A percentile compares a stretch with the other conserved stretches of the same genome.
Conservation (phyloP, 2,329 filamentous ascomycete species). For the Xylariaceae sp. region DNA sequence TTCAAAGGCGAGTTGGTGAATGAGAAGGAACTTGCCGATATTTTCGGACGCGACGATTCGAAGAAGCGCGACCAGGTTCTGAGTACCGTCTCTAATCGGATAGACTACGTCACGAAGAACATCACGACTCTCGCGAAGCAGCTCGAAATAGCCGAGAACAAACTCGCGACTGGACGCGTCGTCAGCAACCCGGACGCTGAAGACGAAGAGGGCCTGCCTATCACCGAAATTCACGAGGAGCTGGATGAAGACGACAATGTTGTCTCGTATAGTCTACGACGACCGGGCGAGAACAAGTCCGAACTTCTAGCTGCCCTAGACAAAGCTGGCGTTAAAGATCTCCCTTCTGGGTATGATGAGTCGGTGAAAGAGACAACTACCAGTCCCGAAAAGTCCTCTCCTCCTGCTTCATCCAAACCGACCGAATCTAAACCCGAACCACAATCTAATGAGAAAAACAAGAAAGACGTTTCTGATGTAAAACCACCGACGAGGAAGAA, state of each 20-base stretch:
- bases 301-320: slow-evolving; percentile 67
- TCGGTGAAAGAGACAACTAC: slow-evolving; percentile 14
- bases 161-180: slow-evolving; percentile 58
- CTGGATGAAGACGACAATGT: slow-evolving; percentile 88
- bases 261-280: slow-evolving; percentile 59
- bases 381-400: slow-evolving; percentile 17
- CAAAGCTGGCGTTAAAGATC: slow-evolving; percentile 65
- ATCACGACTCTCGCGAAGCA: slow-evolving; percentile 57
- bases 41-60: slow-evolving; percentile 38
- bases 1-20: slow-evolving; percentile 62
- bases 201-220: slow-evolving; percentile 66
- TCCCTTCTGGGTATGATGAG: slow-evolving; percentile 26
- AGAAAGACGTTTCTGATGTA: slow-evolving; percentile 7
- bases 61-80: slow-evolving; percentile 59
- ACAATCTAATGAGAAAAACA: slow-evolving; percentile 2
- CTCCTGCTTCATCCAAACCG: slow-evolving; percentile 6
- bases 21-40: slow-evolving; percentile 51
- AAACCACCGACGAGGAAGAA: slow-evolving; percentile 36
- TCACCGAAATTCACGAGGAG: slow-evolving; percentile 89
- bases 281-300: slow-evolving; percentile 61
- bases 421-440: background rate
- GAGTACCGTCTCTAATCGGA: slow-evolving; percentile 63
- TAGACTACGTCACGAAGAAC: slow-evolving; percentile 88
- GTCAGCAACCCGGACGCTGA: slow-evolving; percentile 55
- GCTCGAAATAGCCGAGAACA: slow-evolving; percentile 60